Conservation (phyloP, 2,329 filamentous ascomycete genomes). For the Hymenoscyphus infarciens region DNA sequence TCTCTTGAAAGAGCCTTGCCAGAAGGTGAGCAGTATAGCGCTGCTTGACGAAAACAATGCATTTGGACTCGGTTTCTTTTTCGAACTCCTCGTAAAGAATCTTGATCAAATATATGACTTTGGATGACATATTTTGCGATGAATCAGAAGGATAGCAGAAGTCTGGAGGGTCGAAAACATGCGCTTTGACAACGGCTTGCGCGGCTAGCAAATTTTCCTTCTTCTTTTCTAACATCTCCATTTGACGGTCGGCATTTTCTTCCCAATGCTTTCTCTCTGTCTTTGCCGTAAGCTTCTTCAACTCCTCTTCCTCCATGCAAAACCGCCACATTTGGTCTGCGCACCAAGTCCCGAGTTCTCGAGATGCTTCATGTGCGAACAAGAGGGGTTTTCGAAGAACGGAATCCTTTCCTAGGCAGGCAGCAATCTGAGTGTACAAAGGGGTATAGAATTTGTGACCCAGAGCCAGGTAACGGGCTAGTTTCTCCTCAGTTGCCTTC, state of each 20-base stretch:
- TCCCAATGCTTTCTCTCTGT: conserved; percentile 43
- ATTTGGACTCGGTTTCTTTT: conserved; percentile 55
- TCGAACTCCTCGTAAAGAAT: conserved; percentile 63
- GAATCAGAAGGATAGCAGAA: conserved; percentile 18
- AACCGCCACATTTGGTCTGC: conserved; percentile 78
- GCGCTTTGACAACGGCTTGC: conserved; percentile 49
- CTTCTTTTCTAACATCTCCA: conserved; percentile 48
- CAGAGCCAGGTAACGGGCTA: conserved; percentile 51
- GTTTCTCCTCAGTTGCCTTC: conserved; percentile 53
- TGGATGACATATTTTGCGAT: conserved; percentile 58
- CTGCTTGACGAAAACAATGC: conserved; percentile 84
- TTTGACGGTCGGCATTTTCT: conserved; percentile 26
- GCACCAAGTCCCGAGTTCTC: conserved; percentile 77
- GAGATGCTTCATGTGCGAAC: conserved; percentile 56
- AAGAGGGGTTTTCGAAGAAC: conserved; percentile 39
- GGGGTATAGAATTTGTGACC: conserved; percentile 55
- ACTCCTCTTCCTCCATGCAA: conserved; percentile 59
- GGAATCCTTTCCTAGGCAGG: conserved; percentile 45
- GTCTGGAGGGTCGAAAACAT: conserved; percentile 44
- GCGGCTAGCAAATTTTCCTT: conserved; percentile 57
- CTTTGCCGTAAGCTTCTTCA: conserved; percentile 57
- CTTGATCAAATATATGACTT: conserved; percentile 61
- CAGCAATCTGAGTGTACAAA: conserved; percentile 57
- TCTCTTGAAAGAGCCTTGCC: conserved; percentile 59
- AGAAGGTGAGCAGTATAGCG: conserved; percentile 75